A percentile compares a stretch with the other conserved stretches of the same genome.
phyloP scores from a whole-genome alignment of 2,329 filamentous ascomycete genomes.

The Neopestalotiopsis sp. region DNA sequence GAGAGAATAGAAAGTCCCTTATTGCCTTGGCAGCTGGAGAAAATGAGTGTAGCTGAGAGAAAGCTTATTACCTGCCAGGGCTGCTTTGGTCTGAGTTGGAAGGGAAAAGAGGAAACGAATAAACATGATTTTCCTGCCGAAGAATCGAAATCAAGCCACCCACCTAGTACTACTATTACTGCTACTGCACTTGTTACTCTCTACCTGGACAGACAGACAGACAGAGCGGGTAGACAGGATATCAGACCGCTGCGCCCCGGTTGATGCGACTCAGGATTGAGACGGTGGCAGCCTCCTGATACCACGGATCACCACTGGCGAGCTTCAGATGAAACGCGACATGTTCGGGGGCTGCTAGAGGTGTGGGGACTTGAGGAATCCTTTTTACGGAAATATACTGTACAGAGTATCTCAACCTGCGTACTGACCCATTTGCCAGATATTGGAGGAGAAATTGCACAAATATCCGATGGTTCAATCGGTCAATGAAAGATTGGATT shows the following conservation, averaged over 20 bases:
- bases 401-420: no score
- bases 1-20: neutral
- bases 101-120: neutral
- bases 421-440: no score
- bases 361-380: neutral
- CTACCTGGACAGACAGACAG: no score
- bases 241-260: neutral
- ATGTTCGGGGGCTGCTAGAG: neutral
- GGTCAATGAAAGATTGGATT: neutral
- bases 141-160: neutral
- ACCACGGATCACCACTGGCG: neutral
- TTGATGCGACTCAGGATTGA: conserved; percentile 1
- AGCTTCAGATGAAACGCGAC: neutral
- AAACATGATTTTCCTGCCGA: neutral
- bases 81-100: neutral
- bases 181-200: neutral
- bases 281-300: neutral
- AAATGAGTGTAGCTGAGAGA: neutral
- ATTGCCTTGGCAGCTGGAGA: neutral
- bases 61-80: neutral
- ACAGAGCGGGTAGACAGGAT: no score
- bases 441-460: no score
- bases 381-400: no score
- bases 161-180: neutral
- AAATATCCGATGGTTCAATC: no score